Conservation (phyloP, 2,329 filamentous ascomycete genomes). For the Paraconiothyrium sp. region DNA sequence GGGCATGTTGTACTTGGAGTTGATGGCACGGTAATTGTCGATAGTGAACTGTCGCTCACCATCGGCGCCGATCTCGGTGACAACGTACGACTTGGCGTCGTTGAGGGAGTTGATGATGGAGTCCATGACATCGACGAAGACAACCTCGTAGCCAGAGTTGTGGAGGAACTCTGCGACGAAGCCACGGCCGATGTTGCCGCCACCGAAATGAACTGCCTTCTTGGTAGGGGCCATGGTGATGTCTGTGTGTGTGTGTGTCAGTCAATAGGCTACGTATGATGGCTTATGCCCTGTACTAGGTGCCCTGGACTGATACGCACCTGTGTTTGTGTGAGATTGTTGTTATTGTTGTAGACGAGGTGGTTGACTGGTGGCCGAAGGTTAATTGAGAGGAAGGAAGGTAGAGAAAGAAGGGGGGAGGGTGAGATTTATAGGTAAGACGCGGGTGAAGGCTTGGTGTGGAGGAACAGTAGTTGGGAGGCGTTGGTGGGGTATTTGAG, state of each 20-base stretch:
- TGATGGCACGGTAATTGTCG: constrained; percentile 96
- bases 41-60: constrained; percentile 84
- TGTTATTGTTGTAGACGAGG: constrained; percentile 10
- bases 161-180: constrained; percentile 75
- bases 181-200: constrained; percentile 63
- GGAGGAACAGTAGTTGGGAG: constrained; percentile 12
- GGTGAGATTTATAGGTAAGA: not conserved
- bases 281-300: not conserved
- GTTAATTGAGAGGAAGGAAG: constrained; percentile 29
- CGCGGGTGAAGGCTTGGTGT: constrained; percentile 13
- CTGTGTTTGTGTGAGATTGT: constrained; percentile 15
- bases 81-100: constrained; percentile 78
- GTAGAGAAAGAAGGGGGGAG: constrained; percentile 8
- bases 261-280: not conserved
- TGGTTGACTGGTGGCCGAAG: constrained; percentile 16
- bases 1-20: constrained; percentile 85
- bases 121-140: constrained; percentile 96
- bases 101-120: constrained; percentile 83
- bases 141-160: constrained; percentile 92
- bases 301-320: not conserved
- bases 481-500: constrained; percentile 38
- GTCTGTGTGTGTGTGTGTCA: constrained; percentile 16
- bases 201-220: constrained; percentile 64
- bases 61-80: constrained; percentile 90
- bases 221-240: constrained; percentile 51